These are phyloP conservation scores for Solanum piurae DNA, from an alignment of 257 asterid species.

Conservation along the genomic window DNA sequence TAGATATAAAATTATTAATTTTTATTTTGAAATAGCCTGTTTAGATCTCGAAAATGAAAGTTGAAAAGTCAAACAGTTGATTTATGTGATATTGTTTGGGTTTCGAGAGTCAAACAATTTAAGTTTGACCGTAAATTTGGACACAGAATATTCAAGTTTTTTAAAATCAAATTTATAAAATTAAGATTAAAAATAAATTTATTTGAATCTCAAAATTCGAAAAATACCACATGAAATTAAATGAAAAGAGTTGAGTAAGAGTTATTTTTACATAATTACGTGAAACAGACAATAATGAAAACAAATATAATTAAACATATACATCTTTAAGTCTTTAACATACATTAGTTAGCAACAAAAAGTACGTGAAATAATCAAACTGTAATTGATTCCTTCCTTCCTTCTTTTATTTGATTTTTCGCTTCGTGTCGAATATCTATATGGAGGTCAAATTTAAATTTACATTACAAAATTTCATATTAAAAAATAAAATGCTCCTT, in stretches of 20 bases:
- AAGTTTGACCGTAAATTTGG: no score
- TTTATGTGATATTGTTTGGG: rapidly evolving
- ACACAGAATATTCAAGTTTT: no score
- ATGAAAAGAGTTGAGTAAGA: background rate
- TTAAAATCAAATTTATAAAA: background rate
- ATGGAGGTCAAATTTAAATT: background rate
- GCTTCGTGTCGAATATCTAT: background rate
- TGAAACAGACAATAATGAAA: background rate
- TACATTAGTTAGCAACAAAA: background rate
- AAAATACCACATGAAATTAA: background rate
- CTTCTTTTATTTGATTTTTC: background rate
- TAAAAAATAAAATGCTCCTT: background rate
- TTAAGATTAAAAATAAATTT: background rate
- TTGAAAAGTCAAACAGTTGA: background rate
- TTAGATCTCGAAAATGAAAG: rapidly evolving
- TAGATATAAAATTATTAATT: no score
- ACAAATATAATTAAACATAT: background rate
- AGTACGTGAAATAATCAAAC: background rate
- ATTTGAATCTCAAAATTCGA: rapidly evolving
- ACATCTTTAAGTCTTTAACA: background rate
- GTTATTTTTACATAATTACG: background rate
- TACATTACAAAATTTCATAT: background rate
- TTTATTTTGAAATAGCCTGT: no score
- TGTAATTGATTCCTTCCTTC: background rate
- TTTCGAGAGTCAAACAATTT: no score